These are phyloP conservation scores for Solanum sparsipilum DNA, from an alignment of 257 asterid genomes.

Conservation along the genomic window DNA sequence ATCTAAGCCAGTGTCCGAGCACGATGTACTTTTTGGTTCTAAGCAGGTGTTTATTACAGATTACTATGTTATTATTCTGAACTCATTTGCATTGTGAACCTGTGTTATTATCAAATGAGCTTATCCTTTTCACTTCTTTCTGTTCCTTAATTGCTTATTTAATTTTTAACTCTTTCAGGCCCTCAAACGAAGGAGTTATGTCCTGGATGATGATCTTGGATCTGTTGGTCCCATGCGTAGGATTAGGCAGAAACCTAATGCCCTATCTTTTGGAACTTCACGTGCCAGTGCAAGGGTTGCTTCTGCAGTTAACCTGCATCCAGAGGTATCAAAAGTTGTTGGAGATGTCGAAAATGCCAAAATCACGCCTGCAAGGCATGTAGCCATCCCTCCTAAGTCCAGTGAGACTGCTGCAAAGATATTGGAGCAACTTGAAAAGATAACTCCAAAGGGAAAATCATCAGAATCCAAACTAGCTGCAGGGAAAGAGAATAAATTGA, in stretches of 20 bases:
- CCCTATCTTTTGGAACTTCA: slow-evolving; percentile 17
- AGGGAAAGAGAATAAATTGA: slow-evolving; percentile 32
- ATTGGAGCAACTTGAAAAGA: slow-evolving; percentile 66
- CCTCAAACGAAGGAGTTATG: slow-evolving; percentile 73
- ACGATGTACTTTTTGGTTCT: slow-evolving; percentile 24
- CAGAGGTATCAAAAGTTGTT: slow-evolving; percentile 24
- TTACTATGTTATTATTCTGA: neutral
- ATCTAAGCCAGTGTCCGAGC: slow-evolving; percentile 22
- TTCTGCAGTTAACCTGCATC: slow-evolving; percentile 25
- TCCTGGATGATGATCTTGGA: slow-evolving; percentile 62
- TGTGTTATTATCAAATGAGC: neutral
- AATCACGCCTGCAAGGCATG: slow-evolving; percentile 41
- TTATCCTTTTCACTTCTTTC: neutral
- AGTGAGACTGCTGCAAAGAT: slow-evolving; percentile 73
- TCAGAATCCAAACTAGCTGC: slow-evolving; percentile 39
- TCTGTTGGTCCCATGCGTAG: slow-evolving; percentile 74
- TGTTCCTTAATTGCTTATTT: neutral
- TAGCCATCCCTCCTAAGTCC: slow-evolving; percentile 51
- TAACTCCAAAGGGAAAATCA: slow-evolving; percentile 64
- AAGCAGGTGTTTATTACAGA: slow-evolving; percentile 25
- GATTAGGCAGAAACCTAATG: slow-evolving; percentile 62
- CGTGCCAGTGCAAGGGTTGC: slow-evolving; percentile 20
- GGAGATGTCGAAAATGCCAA: slow-evolving; percentile 30
- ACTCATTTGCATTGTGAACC: neutral
- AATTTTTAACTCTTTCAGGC: slow-evolving; percentile 28